Percentiles rank a stretch among this genome's conserved stretches.
These are phyloP conservation scores for Nannizzia gypsea DNA, from an alignment of 2,329 filamentous ascomycete genomes.

Conservation along the genomic window DNA sequence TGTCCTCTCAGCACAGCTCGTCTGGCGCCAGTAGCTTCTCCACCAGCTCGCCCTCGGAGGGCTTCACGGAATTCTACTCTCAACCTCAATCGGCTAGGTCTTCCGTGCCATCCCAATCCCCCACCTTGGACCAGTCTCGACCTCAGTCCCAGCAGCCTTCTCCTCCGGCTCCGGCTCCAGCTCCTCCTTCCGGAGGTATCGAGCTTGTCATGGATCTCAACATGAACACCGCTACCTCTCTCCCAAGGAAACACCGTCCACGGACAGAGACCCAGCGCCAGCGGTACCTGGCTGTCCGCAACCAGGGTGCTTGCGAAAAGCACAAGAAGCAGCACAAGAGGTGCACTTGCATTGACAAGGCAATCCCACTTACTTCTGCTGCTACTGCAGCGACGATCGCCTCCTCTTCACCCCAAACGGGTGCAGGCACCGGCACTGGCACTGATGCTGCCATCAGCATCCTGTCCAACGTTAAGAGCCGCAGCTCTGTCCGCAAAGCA, in stretches of 20 bases:
- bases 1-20: slow-evolving; percentile 10
- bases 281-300: slow-evolving; percentile 34
- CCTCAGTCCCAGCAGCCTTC: neutral
- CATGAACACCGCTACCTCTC: slow-evolving; percentile 31
- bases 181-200: slow-evolving; percentile 19
- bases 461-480: neutral
- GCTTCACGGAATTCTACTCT: neutral
- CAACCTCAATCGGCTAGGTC: slow-evolving; percentile 1
- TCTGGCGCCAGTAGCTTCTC: slow-evolving; percentile 16
- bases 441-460: neutral
- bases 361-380: neutral
- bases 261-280: slow-evolving; percentile 32
- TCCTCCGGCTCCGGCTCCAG: neutral
- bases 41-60: slow-evolving; percentile 6
- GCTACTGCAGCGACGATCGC: neutral
- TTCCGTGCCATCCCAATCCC: neutral
- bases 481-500: neutral
- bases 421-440: neutral
- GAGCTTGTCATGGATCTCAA: slow-evolving; percentile 34
- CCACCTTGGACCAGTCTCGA: slow-evolving; percentile 1
- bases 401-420: neutral
- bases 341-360: slow-evolving; percentile 29
- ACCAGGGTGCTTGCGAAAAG: slow-evolving; percentile 34
- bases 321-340: slow-evolving; percentile 35
- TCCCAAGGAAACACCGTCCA: slow-evolving; percentile 33